Evolutionary conservation across 2,329 filamentous ascomycete genomes (phyloP), one percentile per base, ranked within the genome.

Genomic region (Lasiodiplodia gonubiensis): DNA sequence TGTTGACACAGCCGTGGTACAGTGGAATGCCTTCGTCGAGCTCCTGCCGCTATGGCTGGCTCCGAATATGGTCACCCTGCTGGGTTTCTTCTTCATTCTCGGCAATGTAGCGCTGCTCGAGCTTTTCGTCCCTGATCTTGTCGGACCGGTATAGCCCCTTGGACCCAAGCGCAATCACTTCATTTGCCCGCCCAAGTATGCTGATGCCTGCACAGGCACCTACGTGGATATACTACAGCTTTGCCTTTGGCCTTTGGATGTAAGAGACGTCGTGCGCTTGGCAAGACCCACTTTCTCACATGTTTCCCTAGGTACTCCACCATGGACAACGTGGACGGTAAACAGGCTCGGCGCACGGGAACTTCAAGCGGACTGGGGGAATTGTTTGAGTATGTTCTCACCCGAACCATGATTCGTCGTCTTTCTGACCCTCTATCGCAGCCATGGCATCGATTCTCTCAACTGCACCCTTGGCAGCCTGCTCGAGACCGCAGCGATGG

Each of bases 321-420:
- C 16, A 94, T 99, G 90, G 95, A 99, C 84, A 99, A 99, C 79
- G 91, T 98, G 71, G 95, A 99, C 79, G 95, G 95, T 73, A 99
- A 99, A 82, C 95, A 99, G 83, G 95, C 95, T 68, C 88, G 95
- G 71, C 87, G 95, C 74, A 99, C 95, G 4, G 94, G 94, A 64
- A 97, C 94, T 4, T 98, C 94, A 35, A 97, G 93, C 77, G 93
- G 93, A 0, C 86, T 99, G 30, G 95, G 95, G 72, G 95, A 99
- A 81, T 88, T 99, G 16, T 99, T 99, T 81, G 95, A 99, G 86
- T 88, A 81, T 72, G 84, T 80, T 73, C 68, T 54, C 46, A 61
- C 25, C 30, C 30, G 33, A 8, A n/a, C 23, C n/a, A 42, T 33
- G 48, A 33, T 14, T 25, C 33, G 11, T 25, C n/a, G 42, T n/a